A percentile compares a stretch with the other conserved stretches of the same genome.
phyloP scores from a whole-genome alignment of 768 basidiomycete genomes.

The Pholiota conissans region DNA sequence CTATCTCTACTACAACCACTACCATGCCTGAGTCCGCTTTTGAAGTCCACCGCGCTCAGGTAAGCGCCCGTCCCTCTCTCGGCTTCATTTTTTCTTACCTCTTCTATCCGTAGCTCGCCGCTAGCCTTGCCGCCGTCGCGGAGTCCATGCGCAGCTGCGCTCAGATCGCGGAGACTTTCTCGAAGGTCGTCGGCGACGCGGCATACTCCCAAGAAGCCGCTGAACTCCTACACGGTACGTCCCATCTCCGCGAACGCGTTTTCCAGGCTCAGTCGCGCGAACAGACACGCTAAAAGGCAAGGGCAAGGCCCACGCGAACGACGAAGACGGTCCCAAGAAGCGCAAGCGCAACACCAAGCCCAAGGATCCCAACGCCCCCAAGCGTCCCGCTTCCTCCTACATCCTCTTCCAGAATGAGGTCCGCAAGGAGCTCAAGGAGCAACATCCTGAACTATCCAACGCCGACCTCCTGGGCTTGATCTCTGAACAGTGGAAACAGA shows the following conservation, averaged over 20 bases:
- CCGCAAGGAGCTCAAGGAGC: slow-evolving; percentile 67
- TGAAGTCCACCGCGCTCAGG: slow-evolving; percentile 32
- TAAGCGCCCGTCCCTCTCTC: slow-evolving; percentile 16
- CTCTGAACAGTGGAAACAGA: slow-evolving; percentile 68
- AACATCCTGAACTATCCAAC: slow-evolving; percentile 65
- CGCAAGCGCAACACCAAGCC: slow-evolving; percentile 66
- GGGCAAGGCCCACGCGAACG: slow-evolving; percentile 48
- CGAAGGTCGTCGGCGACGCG: slow-evolving; percentile 43
- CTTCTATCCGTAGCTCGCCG: slow-evolving; percentile 45
- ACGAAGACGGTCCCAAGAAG: slow-evolving; percentile 46
- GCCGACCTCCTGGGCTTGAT: slow-evolving; percentile 73
- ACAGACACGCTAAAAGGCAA: slow-evolving; percentile 41
- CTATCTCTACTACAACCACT: slow-evolving; percentile 5
- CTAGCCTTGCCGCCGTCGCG: slow-evolving; percentile 56
- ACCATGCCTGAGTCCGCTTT: slow-evolving; percentile 24
- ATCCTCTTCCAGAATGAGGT: slow-evolving; percentile 93
- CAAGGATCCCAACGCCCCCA: slow-evolving; percentile 92
- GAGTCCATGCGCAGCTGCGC: slow-evolving; percentile 65
- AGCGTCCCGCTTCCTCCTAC: slow-evolving; percentile 90
- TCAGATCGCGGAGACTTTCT: slow-evolving; percentile 58
- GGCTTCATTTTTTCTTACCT: slow-evolving; percentile 12
- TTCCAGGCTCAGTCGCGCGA: slow-evolving; percentile 14
- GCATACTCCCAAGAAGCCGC: slow-evolving; percentile 27
- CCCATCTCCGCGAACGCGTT: slow-evolving; percentile 18
- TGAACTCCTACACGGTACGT: slow-evolving; percentile 23